Conservation (phyloP, 352 stramenopile species). For the Globisporangium lucens region DNA sequence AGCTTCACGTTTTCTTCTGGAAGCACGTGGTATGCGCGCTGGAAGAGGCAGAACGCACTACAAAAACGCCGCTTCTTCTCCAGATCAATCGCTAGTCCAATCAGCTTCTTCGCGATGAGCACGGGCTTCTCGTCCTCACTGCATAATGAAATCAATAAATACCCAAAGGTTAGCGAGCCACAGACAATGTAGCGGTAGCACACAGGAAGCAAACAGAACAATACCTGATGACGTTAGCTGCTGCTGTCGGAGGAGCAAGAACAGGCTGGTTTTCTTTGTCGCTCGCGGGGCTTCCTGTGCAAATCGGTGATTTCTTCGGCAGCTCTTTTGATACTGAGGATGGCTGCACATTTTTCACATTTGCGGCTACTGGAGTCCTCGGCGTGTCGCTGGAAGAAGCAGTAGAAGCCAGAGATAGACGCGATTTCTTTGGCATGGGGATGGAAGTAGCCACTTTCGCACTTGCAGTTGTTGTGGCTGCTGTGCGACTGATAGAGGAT, state of each 20-base stretch:
- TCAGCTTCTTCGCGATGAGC: slow-evolving; percentile 55
- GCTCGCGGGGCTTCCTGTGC: slow-evolving; percentile 6
- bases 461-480: neutral
- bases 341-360: neutral
- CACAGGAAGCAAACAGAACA: neutral
- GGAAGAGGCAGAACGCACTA: slow-evolving; percentile 50
- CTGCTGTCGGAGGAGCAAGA: neutral
- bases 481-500: neutral
- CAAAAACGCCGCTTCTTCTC: slow-evolving; percentile 38
- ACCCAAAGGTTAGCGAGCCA: neutral
- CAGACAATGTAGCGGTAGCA: neutral
- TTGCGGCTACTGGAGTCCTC: neutral
- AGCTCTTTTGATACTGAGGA: neutral
- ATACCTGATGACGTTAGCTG: slow-evolving; percentile 1
- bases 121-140: slow-evolving; percentile 28
- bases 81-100: slow-evolving; percentile 46
- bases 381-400: neutral
- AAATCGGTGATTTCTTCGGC: neutral
- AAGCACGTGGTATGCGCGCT: slow-evolving; percentile 45
- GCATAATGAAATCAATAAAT: neutral
- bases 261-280: slow-evolving; percentile 21
- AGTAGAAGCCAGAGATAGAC: neutral
- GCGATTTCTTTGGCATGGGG: neutral
- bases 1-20: slow-evolving; percentile 47
- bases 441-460: neutral